phyloP scores from a whole-genome alignment of 1,139 yeast genomes.

The Suhomyces guaymorum region DNA sequence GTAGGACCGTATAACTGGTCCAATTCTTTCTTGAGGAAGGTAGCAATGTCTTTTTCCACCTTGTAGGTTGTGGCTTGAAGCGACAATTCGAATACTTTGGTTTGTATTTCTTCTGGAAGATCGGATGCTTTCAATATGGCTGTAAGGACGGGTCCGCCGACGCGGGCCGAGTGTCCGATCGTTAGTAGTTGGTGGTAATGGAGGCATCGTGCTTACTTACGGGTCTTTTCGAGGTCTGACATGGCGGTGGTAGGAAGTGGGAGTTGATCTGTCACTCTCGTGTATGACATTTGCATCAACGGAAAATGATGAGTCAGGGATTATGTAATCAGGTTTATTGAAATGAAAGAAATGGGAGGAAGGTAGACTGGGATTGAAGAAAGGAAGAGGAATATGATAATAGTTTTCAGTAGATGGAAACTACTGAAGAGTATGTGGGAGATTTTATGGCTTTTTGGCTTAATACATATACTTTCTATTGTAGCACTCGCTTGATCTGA shows the following conservation, averaged over 20 bases:
- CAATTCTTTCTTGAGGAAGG: conserved; percentile 72
- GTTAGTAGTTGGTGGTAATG: conserved; percentile 9
- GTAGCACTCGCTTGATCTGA: too few species aligned
- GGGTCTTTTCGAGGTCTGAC: conserved; percentile 12
- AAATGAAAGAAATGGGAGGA: not conserved
- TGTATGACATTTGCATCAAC: conserved; percentile 5
- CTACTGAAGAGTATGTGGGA: too few species aligned
- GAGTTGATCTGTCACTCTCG: conserved; percentile 3
- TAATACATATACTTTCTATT: too few species aligned
- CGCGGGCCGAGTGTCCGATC: not conserved
- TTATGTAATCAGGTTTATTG: not conserved
- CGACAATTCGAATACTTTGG: conserved; percentile 59
- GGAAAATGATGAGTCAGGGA: not conserved
- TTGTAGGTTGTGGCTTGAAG: conserved; percentile 49
- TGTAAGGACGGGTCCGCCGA: conserved; percentile 13
- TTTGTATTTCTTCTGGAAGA: conserved; percentile 58
- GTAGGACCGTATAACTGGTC: conserved; percentile 68
- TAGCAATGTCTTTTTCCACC: conserved; percentile 76
- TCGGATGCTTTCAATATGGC: conserved; percentile 52
- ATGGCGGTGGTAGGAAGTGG: conserved; percentile 4
- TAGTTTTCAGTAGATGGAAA: too few species aligned
- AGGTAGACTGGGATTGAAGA: not conserved
- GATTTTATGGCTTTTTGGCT: too few species aligned
- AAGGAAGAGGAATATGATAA: too few species aligned
- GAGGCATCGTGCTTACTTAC: conserved; percentile 7